phyloP scores from a whole-genome alignment of 2,329 filamentous ascomycete genomes.

The Pseudogymnoascus sp. region DNA sequence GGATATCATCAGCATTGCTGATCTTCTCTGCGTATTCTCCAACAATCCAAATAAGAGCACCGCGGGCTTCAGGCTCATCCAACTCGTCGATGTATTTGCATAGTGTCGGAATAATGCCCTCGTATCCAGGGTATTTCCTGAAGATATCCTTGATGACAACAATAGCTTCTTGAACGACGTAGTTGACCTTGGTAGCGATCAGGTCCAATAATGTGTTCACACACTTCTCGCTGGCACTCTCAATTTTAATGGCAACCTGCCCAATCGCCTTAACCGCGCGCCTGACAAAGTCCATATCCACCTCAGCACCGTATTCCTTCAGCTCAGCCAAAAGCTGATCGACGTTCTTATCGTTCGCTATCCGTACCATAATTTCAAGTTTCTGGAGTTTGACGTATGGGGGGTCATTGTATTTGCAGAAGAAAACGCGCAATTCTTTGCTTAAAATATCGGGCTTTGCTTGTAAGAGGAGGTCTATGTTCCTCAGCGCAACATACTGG shows the following conservation, averaged over 20 bases:
- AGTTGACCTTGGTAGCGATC: conserved; percentile 96
- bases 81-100: conserved; percentile 96
- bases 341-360: conserved; percentile 94
- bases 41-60: conserved; percentile 95
- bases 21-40: conserved; percentile 99
- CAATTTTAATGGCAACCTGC: conserved; percentile 97
- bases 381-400: conserved; percentile 97
- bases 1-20: conserved; percentile 92
- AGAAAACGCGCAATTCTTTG: conserved; percentile 96
- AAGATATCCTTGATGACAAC: conserved; percentile 99
- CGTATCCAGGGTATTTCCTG: conserved; percentile 93
- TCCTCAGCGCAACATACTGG: conserved; percentile 91
- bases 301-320: conserved; percentile 95
- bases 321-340: conserved; percentile 90
- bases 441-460: conserved; percentile 94
- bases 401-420: conserved; percentile 99
- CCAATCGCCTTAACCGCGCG: conserved; percentile 93
- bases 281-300: conserved; percentile 98
- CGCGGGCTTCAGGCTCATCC: conserved; percentile 86
- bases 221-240: conserved; percentile 87
- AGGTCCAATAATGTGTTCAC: conserved; percentile 89
- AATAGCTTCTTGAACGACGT: conserved; percentile 95
- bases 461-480: conserved; percentile 92
- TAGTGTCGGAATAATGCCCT: conserved; percentile 92
- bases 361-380: conserved; percentile 97